These are phyloP conservation scores for Cladophialophora chaetospira DNA, from an alignment of 2,329 filamentous ascomycete genomes.

Conservation along the genomic window DNA sequence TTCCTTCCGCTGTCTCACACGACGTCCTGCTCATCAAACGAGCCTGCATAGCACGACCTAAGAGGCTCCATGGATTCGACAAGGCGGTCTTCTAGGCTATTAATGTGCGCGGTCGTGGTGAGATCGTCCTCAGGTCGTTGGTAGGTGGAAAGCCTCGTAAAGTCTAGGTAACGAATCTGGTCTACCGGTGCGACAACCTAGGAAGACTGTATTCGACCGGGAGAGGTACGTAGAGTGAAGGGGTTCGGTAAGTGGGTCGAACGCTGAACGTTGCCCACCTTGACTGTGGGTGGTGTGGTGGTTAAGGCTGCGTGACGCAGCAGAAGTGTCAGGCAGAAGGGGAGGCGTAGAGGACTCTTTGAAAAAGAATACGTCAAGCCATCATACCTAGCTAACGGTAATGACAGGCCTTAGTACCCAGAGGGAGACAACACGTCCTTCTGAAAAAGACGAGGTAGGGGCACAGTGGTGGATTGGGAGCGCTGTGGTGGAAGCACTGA, in stretches of 20 bases:
- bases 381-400: constrained; percentile 1
- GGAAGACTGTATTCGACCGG: background rate
- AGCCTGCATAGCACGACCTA: constrained; percentile 27
- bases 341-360: background rate
- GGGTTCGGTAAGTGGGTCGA: background rate
- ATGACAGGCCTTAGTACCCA: constrained; percentile 1
- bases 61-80: constrained; percentile 32
- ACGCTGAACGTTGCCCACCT: background rate
- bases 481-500: background rate
- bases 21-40: constrained; percentile 27
- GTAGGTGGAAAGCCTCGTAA: background rate
- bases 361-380: background rate
- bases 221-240: background rate
- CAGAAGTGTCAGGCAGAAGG: background rate
- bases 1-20: constrained; percentile 29
- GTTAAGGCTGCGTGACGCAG: background rate
- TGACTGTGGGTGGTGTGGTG: background rate
- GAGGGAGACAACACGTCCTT: background rate
- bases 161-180: background rate
- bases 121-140: background rate
- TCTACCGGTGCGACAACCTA: background rate
- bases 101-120: background rate
- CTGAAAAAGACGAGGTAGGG: background rate
- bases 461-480: background rate
- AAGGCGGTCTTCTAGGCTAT: constrained; percentile 9